A percentile compares a stretch with the other conserved stretches of the same genome.
These are phyloP conservation scores for Pueraria montana DNA, from an alignment of 306 rosid genomes.

Conservation along the genomic window DNA sequence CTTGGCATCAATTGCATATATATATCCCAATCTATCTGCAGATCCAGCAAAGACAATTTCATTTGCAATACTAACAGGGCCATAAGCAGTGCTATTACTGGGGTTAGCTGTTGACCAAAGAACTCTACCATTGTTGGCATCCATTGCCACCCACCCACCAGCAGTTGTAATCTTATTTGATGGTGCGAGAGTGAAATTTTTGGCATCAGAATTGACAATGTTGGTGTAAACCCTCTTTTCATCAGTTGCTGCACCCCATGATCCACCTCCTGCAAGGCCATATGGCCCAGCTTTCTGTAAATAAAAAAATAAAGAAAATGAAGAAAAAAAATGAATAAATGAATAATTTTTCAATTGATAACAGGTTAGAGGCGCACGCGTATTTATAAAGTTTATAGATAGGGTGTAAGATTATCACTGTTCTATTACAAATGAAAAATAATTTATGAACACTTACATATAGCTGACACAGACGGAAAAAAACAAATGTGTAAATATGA, in stretches of 20 bases:
- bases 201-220: constrained; percentile 55
- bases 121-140: constrained; percentile 55
- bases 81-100: constrained; percentile 48
- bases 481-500: no score
- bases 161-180: constrained; percentile 53
- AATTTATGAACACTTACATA: no score
- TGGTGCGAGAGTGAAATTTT: constrained; percentile 69
- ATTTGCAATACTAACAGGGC: constrained; percentile 74
- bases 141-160: constrained; percentile 83
- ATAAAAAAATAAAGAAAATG: not conserved
- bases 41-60: constrained; percentile 74
- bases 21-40: constrained; percentile 45
- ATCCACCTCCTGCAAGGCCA: constrained; percentile 58
- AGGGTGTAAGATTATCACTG: no score
- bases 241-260: constrained; percentile 77
- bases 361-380: not conserved
- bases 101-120: constrained; percentile 68
- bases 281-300: not conserved
- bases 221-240: constrained; percentile 67
- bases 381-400: no score
- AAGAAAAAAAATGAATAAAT: not conserved
- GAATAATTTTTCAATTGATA: not conserved
- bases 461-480: no score
- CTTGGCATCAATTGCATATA: constrained; percentile 61
- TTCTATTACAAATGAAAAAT: no score